Evolutionary conservation across 2,329 filamentous ascomycete genomes (phyloP).

Genomic region (Claviceps maximensis): DNA sequence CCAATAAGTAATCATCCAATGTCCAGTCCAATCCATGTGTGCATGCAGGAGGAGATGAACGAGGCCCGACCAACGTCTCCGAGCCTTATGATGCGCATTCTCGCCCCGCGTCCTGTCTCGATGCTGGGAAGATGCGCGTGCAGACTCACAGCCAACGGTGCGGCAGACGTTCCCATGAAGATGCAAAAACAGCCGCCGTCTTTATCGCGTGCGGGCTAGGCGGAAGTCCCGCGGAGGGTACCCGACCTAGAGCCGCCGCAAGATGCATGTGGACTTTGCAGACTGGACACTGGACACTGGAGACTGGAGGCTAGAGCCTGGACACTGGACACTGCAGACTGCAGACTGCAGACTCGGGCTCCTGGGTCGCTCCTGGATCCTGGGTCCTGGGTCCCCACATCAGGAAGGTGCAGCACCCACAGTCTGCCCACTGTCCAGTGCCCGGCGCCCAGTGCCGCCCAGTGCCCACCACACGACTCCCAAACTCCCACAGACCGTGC

Average conservation of each 20-base stretch:
- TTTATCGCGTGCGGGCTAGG: background rate
- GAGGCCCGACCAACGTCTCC: background rate
- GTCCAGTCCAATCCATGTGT: background rate
- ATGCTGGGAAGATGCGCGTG: background rate
- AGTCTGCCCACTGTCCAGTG: background rate
- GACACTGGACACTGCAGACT: too few species aligned
- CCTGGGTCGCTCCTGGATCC: too few species aligned
- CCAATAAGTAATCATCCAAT: too few species aligned
- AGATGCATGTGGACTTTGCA: too few species aligned
- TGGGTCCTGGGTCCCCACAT: too few species aligned
- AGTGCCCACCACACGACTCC: too few species aligned
- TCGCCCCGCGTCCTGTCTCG: background rate
- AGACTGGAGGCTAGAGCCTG: too few species aligned
- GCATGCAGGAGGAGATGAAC: too few species aligned
- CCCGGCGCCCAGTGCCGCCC: background rate
- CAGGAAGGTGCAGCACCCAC: background rate
- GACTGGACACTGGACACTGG: too few species aligned
- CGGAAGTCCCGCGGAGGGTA: constrained; percentile 6
- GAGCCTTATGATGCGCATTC: background rate
- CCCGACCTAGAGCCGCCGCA: background rate
- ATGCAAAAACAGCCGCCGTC: background rate
- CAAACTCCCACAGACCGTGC: background rate
- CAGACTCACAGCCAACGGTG: background rate
- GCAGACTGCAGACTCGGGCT: too few species aligned
- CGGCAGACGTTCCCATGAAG: background rate